phyloP scores from a whole-genome alignment of 176 grass and related monocot species.

The Elaeis guineensis region DNA sequence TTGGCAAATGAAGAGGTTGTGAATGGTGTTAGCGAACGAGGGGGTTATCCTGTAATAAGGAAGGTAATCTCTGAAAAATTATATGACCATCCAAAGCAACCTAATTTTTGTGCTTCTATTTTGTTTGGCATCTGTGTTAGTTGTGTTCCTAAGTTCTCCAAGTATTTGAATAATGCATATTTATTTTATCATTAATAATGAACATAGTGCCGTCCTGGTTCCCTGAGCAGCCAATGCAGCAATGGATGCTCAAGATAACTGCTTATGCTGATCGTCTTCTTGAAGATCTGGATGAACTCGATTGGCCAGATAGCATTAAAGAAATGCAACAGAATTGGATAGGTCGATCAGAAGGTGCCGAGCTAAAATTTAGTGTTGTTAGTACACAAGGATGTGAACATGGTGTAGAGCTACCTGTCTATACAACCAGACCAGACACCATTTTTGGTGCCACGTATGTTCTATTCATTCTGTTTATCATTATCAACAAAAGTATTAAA shows the following conservation, averaged over 20 bases:
- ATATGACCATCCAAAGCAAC: neutral
- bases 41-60: slow-evolving; percentile 78
- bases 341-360: slow-evolving; percentile 80
- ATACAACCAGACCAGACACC: slow-evolving; percentile 92
- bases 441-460: slow-evolving; percentile 90
- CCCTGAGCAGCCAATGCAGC: slow-evolving; percentile 75
- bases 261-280: slow-evolving; percentile 90
- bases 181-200: too few species aligned
- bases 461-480: slow-evolving; percentile 5
- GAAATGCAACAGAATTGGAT: slow-evolving; percentile 99
- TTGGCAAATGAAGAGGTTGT: slow-evolving; percentile 91
- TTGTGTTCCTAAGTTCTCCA: slow-evolving; percentile 3
- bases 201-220: slow-evolving; percentile 11
- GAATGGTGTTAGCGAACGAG: slow-evolving; percentile 94
- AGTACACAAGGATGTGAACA: slow-evolving; percentile 33
- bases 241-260: slow-evolving; percentile 98
- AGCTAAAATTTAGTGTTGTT: slow-evolving; percentile 65
- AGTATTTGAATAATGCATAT: too few species aligned
- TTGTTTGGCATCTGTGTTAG: neutral
- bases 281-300: slow-evolving; percentile 84
- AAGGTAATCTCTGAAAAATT: slow-evolving; percentile 49
- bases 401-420: slow-evolving; percentile 49
- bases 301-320: slow-evolving; percentile 96
- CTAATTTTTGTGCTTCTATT: neutral
- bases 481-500: neutral